Evolutionary conservation across 2,329 filamentous ascomycete genomes (phyloP).

Genomic region (Fusarium oxysporum): DNA sequence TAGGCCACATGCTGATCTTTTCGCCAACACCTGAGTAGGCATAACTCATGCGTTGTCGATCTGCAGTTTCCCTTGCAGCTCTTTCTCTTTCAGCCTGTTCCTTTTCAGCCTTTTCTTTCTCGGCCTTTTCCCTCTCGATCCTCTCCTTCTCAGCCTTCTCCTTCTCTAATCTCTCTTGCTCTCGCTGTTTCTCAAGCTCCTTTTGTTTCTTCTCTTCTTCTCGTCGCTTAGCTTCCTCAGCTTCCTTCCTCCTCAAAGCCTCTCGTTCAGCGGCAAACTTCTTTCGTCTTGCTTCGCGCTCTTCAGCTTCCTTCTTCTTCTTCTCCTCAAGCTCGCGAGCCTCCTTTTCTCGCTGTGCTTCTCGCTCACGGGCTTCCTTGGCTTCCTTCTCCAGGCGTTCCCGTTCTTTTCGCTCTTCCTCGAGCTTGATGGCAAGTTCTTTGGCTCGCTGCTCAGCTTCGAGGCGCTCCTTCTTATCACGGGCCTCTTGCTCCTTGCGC

Average conservation of each 20-base stretch:
- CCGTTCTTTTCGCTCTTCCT: constrained; percentile 54
- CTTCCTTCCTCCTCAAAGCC: constrained; percentile 39
- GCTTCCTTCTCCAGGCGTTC: constrained; percentile 59
- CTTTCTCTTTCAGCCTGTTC: constrained; percentile 48
- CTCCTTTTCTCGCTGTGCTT: constrained; percentile 59
- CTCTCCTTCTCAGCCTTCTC: constrained; percentile 28
- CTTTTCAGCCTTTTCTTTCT: constrained; percentile 45
- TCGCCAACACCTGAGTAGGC: constrained; percentile 75
- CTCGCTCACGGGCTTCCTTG: constrained; percentile 51
- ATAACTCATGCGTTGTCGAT: constrained; percentile 65
- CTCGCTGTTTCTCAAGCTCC: constrained; percentile 51
- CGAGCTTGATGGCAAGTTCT: constrained; percentile 52
- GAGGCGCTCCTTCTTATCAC: constrained; percentile 46
- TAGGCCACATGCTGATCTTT: constrained; percentile 77
- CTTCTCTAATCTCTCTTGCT: constrained; percentile 54
- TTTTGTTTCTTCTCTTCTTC: constrained; percentile 53
- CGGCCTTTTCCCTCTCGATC: constrained; percentile 45
- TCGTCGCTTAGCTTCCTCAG: constrained; percentile 38
- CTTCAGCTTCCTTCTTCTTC: constrained; percentile 54
- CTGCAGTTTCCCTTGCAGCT: constrained; percentile 44
- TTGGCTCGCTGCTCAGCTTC: constrained; percentile 46
- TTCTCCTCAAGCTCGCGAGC: constrained; percentile 35
- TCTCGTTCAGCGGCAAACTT: constrained; percentile 39
- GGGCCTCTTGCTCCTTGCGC: constrained; percentile 51
- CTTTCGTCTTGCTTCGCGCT: constrained; percentile 51